Evolutionary conservation across 2,329 filamentous ascomycete genomes (phyloP).

Genomic region (Ophiocordyceps camponoti-leonardi): DNA sequence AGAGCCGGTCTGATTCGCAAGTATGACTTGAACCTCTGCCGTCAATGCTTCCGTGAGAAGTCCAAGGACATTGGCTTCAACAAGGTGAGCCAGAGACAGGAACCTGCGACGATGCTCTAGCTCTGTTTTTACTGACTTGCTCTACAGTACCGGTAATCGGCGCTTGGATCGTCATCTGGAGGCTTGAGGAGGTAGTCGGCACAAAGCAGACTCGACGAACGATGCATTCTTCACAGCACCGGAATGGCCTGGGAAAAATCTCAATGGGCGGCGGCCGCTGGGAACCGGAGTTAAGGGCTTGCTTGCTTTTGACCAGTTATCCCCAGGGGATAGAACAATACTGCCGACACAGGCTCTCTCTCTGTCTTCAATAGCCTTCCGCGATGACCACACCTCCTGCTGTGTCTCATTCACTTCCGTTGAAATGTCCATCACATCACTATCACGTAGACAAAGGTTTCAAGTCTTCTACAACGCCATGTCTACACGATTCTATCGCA

Average conservation of each 20-base stretch:
- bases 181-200: background rate
- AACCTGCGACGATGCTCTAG: too few species aligned
- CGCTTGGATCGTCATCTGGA: background rate
- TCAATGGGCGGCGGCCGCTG: constrained; percentile 25
- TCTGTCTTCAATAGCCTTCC: too few species aligned
- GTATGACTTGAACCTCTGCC: constrained; percentile 87
- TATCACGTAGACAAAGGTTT: too few species aligned
- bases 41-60: constrained; percentile 66
- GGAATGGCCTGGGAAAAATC: constrained; percentile 16
- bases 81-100: constrained; percentile 33
- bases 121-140: constrained; percentile 3
- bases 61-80: constrained; percentile 55
- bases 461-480: too few species aligned
- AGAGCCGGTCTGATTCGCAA: constrained; percentile 98
- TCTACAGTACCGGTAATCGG: constrained; percentile 20
- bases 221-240: constrained; percentile 8
- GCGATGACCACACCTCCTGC: too few species aligned
- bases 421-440: too few species aligned
- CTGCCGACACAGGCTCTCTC: constrained; percentile 20
- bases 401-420: too few species aligned
- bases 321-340: constrained; percentile 25
- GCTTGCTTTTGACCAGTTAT: constrained; percentile 25
- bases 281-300: constrained; percentile 28
- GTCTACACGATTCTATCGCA: too few species aligned
- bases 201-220: background rate